A percentile compares a stretch with the other conserved stretches of the same genome.
Evolutionary conservation across 441 rosid genomes (phyloP).

Genomic region (Populus hybrid): DNA sequence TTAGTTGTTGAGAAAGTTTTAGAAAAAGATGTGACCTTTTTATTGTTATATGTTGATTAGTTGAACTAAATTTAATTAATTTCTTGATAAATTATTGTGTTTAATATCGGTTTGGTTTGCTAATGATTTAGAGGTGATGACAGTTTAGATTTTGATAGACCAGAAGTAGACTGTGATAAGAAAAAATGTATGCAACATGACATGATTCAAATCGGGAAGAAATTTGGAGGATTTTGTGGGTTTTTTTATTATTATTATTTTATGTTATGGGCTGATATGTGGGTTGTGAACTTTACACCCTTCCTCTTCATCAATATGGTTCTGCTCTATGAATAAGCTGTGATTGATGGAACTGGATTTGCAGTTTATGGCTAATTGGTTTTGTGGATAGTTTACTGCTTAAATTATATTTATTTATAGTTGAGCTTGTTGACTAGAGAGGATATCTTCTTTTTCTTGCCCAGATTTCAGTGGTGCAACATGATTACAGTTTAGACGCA

Average conservation of each 20-base stretch:
- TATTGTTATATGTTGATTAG: not conserved
- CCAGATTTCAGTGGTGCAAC: too few species aligned
- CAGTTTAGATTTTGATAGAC: not conserved
- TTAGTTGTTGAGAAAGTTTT: slow-evolving; percentile 10
- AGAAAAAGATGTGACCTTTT: not conserved
- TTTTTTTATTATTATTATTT: not conserved
- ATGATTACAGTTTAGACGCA: too few species aligned
- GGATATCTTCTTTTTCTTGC: too few species aligned
- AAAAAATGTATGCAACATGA: not conserved
- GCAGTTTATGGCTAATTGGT: too few species aligned
- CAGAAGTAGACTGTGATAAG: not conserved
- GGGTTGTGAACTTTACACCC: not conserved
- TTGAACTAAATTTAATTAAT: not conserved
- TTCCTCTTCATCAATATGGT: too few species aligned
- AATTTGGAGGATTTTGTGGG: not conserved
- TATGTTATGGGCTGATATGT: not conserved
- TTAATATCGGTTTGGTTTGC: not conserved
- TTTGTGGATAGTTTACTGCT: too few species aligned
- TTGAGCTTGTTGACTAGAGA: too few species aligned
- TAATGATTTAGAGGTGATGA: not conserved
- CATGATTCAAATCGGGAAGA: not conserved
- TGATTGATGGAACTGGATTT: too few species aligned
- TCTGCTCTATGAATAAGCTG: too few species aligned
- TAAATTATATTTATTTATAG: too few species aligned
- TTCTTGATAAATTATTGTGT: not conserved